Base-by-base conservation (phyloP, 495 filamentous ascomycete genomes). In the Hypoxylon fuscum region DNA sequence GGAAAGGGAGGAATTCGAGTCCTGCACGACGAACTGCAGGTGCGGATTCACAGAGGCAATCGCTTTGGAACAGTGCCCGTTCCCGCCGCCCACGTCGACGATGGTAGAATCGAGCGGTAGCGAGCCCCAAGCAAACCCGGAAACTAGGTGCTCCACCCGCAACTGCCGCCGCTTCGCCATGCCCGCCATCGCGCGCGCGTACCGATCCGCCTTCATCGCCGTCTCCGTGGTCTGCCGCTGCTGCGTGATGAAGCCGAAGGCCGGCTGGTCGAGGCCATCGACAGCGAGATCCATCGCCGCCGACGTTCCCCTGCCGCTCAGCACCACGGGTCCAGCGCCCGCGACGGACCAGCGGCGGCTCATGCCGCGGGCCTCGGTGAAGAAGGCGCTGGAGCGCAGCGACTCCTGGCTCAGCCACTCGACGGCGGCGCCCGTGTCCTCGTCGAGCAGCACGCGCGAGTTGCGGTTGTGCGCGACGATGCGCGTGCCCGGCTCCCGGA, bases 11-110 rank as follows among this genome's bases (percentile, higher is more conserved):
- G 53, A 20, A 69, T 55, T 55, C 61, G 41, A 15, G 42, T 77
- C 75, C 34, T 77, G 71, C 15, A 79, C 64, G 4, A 74, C 59
- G 41, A 76, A 77, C 31, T 66, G 59, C n/a, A 77, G 46, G 10
- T 14, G 17, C 42, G 34, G 66, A 47, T 57, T 74, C 54, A 18
- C 35, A 49, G 17, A 18, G 18, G 68, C 44, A 45, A 77, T 74
- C 34, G 69, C 49, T 31, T 62, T 64, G 2, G 76, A 59, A 21
- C 68, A 72, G 34, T 74, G 69, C 5, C 75, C 76, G 47, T 69
- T 68, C 1, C 76, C 70, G 10, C 76, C 76, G 15, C 76, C 76
- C n/a, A 77, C 60, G 44, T 79, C 76, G 2, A 77, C 73, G 48
- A 76, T 50, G 2, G 60, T 63, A 31, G 64, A 23, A 1, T 43